Evolutionary conservation across 23 red algal species (phyloP).

Genomic region (Gracilaria gracilis): DNA sequence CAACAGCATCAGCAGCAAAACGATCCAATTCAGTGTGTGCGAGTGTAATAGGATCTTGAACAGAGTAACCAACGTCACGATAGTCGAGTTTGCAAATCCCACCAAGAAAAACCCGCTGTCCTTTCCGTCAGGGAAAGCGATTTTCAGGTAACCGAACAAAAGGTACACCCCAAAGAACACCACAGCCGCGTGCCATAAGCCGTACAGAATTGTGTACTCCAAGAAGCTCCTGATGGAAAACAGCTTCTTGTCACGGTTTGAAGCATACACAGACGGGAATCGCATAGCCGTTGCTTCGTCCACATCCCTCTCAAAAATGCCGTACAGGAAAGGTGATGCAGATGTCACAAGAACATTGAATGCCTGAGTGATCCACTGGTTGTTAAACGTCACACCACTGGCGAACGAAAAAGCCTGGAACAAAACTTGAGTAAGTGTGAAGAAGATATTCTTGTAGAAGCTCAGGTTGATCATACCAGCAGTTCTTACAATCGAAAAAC

Average conservation of each 20-base stretch:
- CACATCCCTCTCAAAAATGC: constrained; percentile 88
- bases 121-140: constrained; percentile 59
- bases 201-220: constrained; percentile 80
- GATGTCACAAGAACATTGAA: constrained; percentile 94
- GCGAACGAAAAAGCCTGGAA: constrained; percentile 83
- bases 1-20: constrained; percentile 64
- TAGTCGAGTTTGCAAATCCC: constrained; percentile 67
- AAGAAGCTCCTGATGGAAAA: constrained; percentile 68
- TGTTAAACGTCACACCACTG: constrained; percentile 79
- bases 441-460: constrained; percentile 96
- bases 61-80: constrained; percentile 55
- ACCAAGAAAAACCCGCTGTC: constrained; percentile 71
- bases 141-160: constrained; percentile 63
- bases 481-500: constrained; percentile 81
- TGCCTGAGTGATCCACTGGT: constrained; percentile 79
- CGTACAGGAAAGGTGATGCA: constrained; percentile 80
- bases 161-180: constrained; percentile 82
- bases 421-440: constrained; percentile 80
- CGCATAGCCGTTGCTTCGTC: constrained; percentile 65
- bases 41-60: constrained; percentile 77
- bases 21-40: constrained; percentile 80
- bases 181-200: constrained; percentile 79
- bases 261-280: constrained; percentile 78
- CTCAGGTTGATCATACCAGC: constrained; percentile 88
- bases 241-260: constrained; percentile 69